Base-by-base conservation (phyloP, 805 yeast genomes). In the Cyberlindnera galapagoensis region DNA sequence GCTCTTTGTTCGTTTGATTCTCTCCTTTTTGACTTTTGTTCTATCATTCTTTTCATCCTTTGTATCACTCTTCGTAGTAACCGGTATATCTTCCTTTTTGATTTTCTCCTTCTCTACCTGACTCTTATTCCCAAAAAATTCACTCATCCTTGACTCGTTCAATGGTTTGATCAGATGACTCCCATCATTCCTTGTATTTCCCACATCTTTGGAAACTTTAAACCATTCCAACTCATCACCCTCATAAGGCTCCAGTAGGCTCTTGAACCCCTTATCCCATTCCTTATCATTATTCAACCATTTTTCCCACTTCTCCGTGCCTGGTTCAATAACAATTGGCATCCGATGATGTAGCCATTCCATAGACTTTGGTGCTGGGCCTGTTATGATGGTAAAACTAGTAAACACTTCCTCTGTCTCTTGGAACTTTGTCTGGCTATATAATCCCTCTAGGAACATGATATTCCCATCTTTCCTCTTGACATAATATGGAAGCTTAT, bases 311-410 rank as follows among this genome's bases (percentile, higher is more conserved):
- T 67, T 71, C n/a, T 60, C 43, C 0, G 76, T 56, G 1, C 71
- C 76, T 0, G 85, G 83, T 18, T 62, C 66, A 6, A 86, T 35
- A 10, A 85, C 67, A 2, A 81, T 62, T 0, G 97, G 97, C 75
- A 85, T 84, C 17, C 97, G 63, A 1, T 60, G 56, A 52, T 88
- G 96, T 3, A 88, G 54, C 82, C 86, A 79, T 26, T 61, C 55
- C 40, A 87, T 41, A 28, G 70, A 70, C 23, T 65, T 55, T 0
- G 78, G 70, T 0, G 94, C 90, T 1, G 73, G 71, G 0, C 82
- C 80, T 0, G 97, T 88, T 2, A 85, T 65, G 1, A 88, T 74
- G 0, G 94, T 74, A 45, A 69, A 86, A 1, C 80, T 69, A 24
- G 63, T 57, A 18, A 64, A 46, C 36, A 46, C 21, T 33, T 47